Percentiles rank a stretch among this genome's conserved stretches.
Conservation (phyloP, 2,329 filamentous ascomycete species). For the Thielaviopsis ethacetica region DNA sequence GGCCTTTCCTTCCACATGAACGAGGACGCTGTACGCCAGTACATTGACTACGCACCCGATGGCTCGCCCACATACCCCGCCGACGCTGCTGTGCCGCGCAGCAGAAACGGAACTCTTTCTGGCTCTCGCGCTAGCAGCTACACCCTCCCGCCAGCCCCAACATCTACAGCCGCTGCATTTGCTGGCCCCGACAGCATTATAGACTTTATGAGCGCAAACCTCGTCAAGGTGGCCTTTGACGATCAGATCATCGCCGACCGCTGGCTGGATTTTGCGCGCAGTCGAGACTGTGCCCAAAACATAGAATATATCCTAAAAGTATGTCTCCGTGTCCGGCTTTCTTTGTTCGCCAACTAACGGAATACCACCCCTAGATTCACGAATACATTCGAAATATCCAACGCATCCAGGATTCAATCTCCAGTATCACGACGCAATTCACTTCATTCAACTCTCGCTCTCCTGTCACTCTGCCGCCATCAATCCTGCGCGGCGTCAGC, state of each 20-base stretch:
- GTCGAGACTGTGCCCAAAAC: slow-evolving; percentile 29
- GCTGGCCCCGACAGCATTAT: neutral
- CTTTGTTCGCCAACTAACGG: neutral
- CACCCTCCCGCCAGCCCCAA: neutral
- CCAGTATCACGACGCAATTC: slow-evolving; percentile 27
- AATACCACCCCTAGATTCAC: slow-evolving; percentile 19
- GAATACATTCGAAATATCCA: slow-evolving; percentile 29
- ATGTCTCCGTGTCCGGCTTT: slow-evolving; percentile 12
- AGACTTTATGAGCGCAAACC: neutral
- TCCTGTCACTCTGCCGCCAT: slow-evolving; percentile 26
- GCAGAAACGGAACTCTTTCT: neutral
- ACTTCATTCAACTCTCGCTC: slow-evolving; percentile 25
- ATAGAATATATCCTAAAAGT: slow-evolving; percentile 36
- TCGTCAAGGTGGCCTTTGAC: neutral
- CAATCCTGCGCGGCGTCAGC: slow-evolving; percentile 25
- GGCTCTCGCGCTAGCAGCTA: neutral
- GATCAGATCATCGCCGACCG: neutral
- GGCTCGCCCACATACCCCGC: slow-evolving; percentile 19
- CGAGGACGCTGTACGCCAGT: slow-evolving; percentile 26
- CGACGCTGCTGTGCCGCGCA: slow-evolving; percentile 6
- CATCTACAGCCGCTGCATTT: neutral
- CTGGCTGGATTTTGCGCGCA: slow-evolving; percentile 30
- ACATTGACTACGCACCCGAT: slow-evolving; percentile 28
- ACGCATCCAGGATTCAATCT: slow-evolving; percentile 24
- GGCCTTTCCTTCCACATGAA: slow-evolving; percentile 29